phyloP scores from a whole-genome alignment of 2,329 filamentous ascomycete genomes.

The Sporothrix globosa region DNA sequence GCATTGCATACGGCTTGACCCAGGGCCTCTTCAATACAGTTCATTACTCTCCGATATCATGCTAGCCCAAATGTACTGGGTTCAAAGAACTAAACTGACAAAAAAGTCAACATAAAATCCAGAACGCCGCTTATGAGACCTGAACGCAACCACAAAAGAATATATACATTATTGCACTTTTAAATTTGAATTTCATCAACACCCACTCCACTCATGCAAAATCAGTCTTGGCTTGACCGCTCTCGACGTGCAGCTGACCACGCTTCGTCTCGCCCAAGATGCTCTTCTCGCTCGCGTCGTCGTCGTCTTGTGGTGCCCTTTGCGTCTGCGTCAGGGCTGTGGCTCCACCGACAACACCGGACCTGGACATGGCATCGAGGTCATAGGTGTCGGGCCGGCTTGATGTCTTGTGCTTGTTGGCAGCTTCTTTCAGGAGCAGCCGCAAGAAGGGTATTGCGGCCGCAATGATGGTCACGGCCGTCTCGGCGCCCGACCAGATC shows the following conservation, averaged over 20 bases:
- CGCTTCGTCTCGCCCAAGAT: constrained; percentile 30
- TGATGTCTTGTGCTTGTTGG: constrained; percentile 18
- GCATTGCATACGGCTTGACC: not conserved
- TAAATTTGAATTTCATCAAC: not conserved
- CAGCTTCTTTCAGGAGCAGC: constrained; percentile 40
- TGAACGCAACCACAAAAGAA: not conserved
- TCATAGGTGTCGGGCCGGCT: constrained; percentile 26
- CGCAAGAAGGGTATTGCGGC: constrained; percentile 32
- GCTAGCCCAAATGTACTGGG: not conserved
- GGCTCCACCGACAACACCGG: not conserved
- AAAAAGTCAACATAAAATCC: not conserved
- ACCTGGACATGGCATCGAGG: constrained; percentile 23
- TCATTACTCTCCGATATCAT: constrained; percentile 15
- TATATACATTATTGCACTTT: not conserved
- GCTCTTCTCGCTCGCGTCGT: constrained; percentile 35
- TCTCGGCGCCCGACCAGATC: constrained; percentile 33
- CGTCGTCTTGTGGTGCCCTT: not conserved
- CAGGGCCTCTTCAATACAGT: not conserved
- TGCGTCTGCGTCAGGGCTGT: not conserved
- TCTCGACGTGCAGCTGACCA: constrained; percentile 22
- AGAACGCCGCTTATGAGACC: constrained; percentile 18
- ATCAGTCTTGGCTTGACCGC: constrained; percentile 16
- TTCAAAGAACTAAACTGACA: not conserved
- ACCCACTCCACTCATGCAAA: not conserved
- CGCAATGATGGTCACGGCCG: constrained; percentile 34